Base-by-base conservation (phyloP, 2,329 filamentous ascomycete genomes). In the Trichocomaceae sp. region DNA sequence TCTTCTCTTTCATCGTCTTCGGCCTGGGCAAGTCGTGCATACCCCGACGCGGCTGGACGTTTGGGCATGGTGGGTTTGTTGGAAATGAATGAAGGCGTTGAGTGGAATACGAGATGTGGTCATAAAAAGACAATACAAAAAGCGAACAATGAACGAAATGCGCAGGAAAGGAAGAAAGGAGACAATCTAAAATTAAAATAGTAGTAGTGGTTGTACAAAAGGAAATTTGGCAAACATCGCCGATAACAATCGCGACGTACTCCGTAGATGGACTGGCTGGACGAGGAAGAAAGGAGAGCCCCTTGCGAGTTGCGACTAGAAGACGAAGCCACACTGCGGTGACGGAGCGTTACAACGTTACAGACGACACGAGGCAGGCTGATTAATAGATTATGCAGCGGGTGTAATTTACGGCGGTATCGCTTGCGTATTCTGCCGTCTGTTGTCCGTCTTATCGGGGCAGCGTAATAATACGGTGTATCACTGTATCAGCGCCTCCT, bases 1-100 rank as follows among this genome's bases (percentile, higher is more conserved):
- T 63, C 61, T 61, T 63, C 61, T 61, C 67, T 62, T 50, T 76
- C 72, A 62, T 86, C 72, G 62, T 86, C 83, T 66, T 91, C 88
- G 62, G 87, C 88, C 73, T 93, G 88, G 59, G 88, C 85, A 56
- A 93, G 84, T 66, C 87, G 87, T 72, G 90, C 88, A 74, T 93
- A 93, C 71, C 88, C 88, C 60, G 88, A 91, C 44, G 86, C 88
- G 56, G 86, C 79, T 58, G 86, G 87, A 56, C 85, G 81, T 68
- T 82, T 83, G 64, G 85, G 79, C 86, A 88, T 88, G 60, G 66
- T 76, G 48, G 47, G 47, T 35, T 44, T 12, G 42, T 35, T 20
- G 15, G 37, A 58, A 54, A 46, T 47, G 31, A 47, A 37, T 53
- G 44, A 47, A 22, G 23, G 45, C 13, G 22, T 17, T n/a, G 17